Conservation (phyloP, 768 basidiomycete genomes). For the Lactifluus piperatus region DNA sequence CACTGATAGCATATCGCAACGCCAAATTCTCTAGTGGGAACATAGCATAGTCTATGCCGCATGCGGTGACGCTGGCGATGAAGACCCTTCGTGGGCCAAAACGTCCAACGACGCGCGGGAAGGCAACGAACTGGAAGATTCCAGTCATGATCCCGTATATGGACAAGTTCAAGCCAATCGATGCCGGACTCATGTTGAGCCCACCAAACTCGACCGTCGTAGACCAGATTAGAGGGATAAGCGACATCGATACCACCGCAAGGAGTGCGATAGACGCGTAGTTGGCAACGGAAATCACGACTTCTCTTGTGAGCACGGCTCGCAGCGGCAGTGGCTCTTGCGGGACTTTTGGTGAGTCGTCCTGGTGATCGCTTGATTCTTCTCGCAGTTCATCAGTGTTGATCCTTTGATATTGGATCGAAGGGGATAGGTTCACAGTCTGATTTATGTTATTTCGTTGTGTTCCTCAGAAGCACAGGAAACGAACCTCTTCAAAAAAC, state of each 20-base stretch:
- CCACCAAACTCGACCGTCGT: slow-evolving; percentile 36
- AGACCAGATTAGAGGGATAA: slow-evolving; percentile 39
- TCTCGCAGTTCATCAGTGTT: background rate
- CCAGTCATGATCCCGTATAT: slow-evolving; percentile 30
- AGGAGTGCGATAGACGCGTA: slow-evolving; percentile 35
- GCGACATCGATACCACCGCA: slow-evolving; percentile 31
- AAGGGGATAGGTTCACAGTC: background rate
- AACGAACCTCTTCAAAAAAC: slow-evolving; percentile 10
- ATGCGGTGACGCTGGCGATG: no score
- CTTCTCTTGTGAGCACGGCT: no score
- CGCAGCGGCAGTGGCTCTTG: slow-evolving; percentile 20
- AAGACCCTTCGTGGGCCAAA: no score
- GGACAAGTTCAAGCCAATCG: slow-evolving; percentile 32
- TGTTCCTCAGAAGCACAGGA: no score
- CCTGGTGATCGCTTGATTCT: background rate
- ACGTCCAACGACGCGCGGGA: no score
- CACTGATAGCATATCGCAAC: no score
- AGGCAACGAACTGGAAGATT: no score
- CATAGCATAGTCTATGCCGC: no score
- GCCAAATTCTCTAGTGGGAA: no score
- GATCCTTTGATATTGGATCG: background rate
- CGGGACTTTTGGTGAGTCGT: background rate
- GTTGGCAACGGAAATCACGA: slow-evolving; percentile 36
- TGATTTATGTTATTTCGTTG: background rate
- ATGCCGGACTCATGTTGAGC: slow-evolving; percentile 29